These are phyloP conservation scores for Batrachochytrium dendrobatidis DNA, from an alignment of 371 early-diverging fungal species.

Conservation along the genomic window DNA sequence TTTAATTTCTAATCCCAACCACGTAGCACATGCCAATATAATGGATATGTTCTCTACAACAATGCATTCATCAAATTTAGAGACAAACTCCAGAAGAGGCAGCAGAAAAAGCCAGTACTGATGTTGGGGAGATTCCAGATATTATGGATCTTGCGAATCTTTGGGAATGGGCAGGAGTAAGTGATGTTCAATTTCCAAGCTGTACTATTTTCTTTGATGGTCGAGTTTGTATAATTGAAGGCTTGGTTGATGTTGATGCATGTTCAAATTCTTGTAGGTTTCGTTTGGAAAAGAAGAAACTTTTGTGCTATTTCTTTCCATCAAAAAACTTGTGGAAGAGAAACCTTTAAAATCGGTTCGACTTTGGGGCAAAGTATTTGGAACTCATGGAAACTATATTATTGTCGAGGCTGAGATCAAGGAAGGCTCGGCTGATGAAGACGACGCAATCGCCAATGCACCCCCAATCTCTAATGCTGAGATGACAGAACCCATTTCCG, in stretches of 20 bases:
- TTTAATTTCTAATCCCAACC: not conserved
- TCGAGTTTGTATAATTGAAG: no score
- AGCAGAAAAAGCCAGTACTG: slow-evolving; percentile 8
- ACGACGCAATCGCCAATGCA: slow-evolving; percentile 21
- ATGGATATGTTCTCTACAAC: no score
- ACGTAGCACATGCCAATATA: slow-evolving; percentile 1
- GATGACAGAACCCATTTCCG: not conserved
- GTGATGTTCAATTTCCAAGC: no score
- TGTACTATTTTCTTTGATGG: no score
- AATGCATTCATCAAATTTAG: not conserved
- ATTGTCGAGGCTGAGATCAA: slow-evolving; percentile 43
- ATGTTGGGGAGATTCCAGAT: slow-evolving; percentile 47
- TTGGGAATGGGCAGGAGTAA: slow-evolving; percentile 53
- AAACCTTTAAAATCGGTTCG: slow-evolving; percentile 45
- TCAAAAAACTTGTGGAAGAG: slow-evolving; percentile 31
- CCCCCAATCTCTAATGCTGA: not conserved
- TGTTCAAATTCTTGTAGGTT: no score
- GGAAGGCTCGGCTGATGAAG: slow-evolving; percentile 37
- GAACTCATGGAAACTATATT: slow-evolving; percentile 31
- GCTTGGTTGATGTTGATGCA: no score
- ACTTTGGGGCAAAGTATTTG: slow-evolving; percentile 47
- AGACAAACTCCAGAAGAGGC: slow-evolving; percentile 3
- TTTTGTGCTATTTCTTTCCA: slow-evolving; percentile 35
- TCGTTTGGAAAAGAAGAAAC: slow-evolving; percentile 42
- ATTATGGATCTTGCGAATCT: slow-evolving; percentile 40